A percentile compares a stretch with the other conserved stretches of the same genome.
phyloP scores from a whole-genome alignment of 352 stramenopile species.

The Pythium diclinum region DNA sequence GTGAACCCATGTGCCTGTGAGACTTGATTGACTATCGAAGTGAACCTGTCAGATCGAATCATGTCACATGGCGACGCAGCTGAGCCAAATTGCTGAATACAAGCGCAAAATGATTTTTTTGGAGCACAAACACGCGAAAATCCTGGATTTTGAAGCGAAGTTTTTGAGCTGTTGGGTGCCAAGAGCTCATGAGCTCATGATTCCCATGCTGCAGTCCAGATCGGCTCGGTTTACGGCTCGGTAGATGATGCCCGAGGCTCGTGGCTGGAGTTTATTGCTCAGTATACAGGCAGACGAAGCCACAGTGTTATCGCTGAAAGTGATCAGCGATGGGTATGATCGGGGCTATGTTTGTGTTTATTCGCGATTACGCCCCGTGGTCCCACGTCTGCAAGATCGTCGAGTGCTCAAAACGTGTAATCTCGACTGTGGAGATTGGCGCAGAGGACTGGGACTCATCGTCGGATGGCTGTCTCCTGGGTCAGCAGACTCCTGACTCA shows the following conservation, averaged over 20 bases:
- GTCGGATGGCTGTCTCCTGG: neutral
- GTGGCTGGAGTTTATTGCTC: neutral
- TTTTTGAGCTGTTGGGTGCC: too few relatives aligned
- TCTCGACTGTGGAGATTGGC: neutral
- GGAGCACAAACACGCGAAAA: neutral
- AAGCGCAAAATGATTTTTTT: neutral
- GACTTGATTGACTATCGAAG: conserved; percentile 2
- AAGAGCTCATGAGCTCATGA: neutral
- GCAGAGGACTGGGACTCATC: neutral
- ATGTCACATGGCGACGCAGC: conserved; percentile 1
- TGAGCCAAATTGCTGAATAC: neutral
- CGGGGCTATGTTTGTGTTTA: neutral
- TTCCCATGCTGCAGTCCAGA: neutral
- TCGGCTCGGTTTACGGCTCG: neutral
- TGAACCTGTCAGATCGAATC: neutral
- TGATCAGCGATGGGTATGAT: neutral
- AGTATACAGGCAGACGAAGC: neutral
- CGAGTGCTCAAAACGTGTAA: too few relatives aligned
- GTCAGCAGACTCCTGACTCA: neutral
- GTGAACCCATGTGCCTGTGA: conserved; percentile 4
- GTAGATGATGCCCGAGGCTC: neutral
- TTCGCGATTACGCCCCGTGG: neutral
- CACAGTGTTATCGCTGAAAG: neutral
- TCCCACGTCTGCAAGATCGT: neutral
- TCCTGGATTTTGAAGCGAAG: neutral